Percentiles rank a stretch among this genome's conserved stretches.
These are phyloP conservation scores for Singerocomus inundabilis DNA, from an alignment of 1,284 basidiomycete species.

Conservation along the genomic window DNA sequence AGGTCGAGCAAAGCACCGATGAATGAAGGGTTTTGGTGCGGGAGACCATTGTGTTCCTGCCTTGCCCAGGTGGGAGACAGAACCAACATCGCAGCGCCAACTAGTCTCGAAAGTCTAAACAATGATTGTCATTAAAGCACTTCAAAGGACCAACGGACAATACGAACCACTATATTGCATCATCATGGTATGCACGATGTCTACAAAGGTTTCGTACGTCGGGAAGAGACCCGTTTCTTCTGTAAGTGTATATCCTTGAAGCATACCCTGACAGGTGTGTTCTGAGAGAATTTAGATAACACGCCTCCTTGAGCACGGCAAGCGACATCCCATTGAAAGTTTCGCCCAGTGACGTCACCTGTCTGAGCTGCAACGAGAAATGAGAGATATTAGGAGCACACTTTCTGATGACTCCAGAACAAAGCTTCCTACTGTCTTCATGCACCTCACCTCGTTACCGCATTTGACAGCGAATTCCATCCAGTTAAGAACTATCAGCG, in stretches of 20 bases:
- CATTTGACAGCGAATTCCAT: conserved; percentile 49
- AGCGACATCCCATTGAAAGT: conserved; percentile 80
- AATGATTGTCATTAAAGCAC: not conserved
- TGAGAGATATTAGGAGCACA: conserved; percentile 28
- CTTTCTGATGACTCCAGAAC: conserved; percentile 58
- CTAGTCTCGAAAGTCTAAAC: conserved; percentile 59
- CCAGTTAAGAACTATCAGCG: conserved; percentile 70
- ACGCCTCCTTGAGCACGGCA: conserved; percentile 63
- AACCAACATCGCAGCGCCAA: conserved; percentile 73
- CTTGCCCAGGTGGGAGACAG: conserved; percentile 81
- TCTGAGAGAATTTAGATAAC: conserved; percentile 87
- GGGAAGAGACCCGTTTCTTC: conserved; percentile 85
- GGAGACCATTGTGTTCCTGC: conserved; percentile 78
- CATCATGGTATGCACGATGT: conserved; percentile 77
- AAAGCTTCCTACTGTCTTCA: conserved; percentile 70
- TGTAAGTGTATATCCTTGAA: conserved; percentile 83
- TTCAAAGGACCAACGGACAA: not conserved
- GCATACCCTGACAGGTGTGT: conserved; percentile 85
- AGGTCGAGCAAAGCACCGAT: conserved; percentile 80
- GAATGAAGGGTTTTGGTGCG: conserved; percentile 85
- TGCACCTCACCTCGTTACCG: conserved; percentile 66
- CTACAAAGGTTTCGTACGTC: conserved; percentile 85
- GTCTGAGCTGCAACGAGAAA: not conserved
- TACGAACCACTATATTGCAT: conserved; percentile 71
- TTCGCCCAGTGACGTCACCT: conserved; percentile 60